Conservation (phyloP, 2,329 filamentous ascomycete species). For the Hysterium pulicare region DNA sequence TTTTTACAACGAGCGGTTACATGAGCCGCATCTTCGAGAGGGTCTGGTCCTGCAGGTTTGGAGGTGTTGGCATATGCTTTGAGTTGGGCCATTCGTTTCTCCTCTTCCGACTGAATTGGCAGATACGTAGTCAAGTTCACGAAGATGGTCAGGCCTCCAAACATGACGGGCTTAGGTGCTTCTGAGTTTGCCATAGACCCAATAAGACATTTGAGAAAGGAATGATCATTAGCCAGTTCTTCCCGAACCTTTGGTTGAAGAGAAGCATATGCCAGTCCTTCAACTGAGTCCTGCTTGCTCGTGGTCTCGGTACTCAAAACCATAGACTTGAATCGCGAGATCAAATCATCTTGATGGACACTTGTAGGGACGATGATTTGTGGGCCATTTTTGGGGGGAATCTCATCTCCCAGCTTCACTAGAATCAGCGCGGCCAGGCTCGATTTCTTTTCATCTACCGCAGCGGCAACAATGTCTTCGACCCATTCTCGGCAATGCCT, state of each 20-base stretch:
- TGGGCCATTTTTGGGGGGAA: constrained; percentile 22
- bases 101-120: constrained; percentile 77
- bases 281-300: constrained; percentile 68
- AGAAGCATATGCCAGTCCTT: constrained; percentile 89
- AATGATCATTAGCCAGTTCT: constrained; percentile 64
- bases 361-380: constrained; percentile 30
- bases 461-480: constrained; percentile 74
- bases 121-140: constrained; percentile 80
- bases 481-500: constrained; percentile 87
- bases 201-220: constrained; percentile 68
- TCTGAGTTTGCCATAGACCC: constrained; percentile 49
- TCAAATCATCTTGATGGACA: constrained; percentile 46
- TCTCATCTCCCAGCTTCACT: constrained; percentile 50
- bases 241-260: constrained; percentile 84
- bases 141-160: constrained; percentile 82
- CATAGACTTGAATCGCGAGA: constrained; percentile 60
- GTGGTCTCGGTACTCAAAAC: constrained; percentile 58
- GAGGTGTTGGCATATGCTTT: constrained; percentile 91
- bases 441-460: constrained; percentile 53
- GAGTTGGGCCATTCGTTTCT: constrained; percentile 85
- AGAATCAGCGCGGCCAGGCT: constrained; percentile 53
- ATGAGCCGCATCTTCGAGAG: constrained; percentile 71
- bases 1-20: constrained; percentile 72
- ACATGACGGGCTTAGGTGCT: constrained; percentile 61
- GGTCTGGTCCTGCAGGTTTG: constrained; percentile 59